Conservation (phyloP, 148 eudicot species). For the Suaeda aralocaspica region DNA sequence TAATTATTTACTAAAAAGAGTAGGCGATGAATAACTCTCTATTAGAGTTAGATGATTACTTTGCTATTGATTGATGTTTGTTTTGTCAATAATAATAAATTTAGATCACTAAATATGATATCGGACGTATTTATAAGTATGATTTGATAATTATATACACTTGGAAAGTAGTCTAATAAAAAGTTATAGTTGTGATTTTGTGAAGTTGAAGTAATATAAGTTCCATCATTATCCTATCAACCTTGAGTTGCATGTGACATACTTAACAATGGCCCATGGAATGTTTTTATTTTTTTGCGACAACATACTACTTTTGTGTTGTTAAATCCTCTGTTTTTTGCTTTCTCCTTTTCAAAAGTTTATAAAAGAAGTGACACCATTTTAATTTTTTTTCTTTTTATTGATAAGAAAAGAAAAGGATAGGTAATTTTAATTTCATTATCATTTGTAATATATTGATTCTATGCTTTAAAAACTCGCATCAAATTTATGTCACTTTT, state of each 20-base stretch:
- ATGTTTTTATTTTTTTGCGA: background rate
- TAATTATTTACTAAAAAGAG: too few species aligned
- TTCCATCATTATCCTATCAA: background rate
- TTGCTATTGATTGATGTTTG: too few species aligned
- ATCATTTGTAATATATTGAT: too few species aligned
- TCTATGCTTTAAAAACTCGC: too few species aligned
- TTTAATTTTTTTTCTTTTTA: background rate
- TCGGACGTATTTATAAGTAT: background rate
- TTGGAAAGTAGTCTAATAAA: background rate
- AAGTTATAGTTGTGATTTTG: background rate
- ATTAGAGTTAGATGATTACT: too few species aligned
- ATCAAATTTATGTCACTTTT: too few species aligned
- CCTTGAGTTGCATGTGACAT: background rate
- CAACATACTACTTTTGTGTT: background rate
- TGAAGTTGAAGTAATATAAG: background rate
- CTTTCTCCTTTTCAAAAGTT: slow-evolving; percentile 8
- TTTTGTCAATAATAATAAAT: background rate
- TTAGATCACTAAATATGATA: background rate
- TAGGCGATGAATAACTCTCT: too few species aligned
- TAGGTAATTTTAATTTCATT: too few species aligned
- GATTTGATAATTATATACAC: too few species aligned
- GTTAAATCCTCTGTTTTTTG: background rate
- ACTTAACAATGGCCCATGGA: background rate
- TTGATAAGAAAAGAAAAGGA: background rate
- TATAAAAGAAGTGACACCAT: background rate